phyloP scores from a whole-genome alignment of 1,139 yeast genomes.

The Debaryomyces nepalensis region DNA sequence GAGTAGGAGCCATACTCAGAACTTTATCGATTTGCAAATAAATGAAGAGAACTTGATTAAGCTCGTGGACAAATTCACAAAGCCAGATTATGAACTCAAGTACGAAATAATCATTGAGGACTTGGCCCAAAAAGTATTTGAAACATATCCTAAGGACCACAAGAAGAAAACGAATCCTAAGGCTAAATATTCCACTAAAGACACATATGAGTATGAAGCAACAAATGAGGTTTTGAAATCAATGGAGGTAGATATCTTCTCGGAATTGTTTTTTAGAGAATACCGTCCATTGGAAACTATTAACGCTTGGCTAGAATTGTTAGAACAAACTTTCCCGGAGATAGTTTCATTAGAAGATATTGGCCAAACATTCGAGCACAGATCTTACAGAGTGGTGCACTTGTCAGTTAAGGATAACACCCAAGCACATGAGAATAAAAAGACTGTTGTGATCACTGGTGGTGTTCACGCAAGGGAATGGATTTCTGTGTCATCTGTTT shows the following conservation, averaged over 20 bases:
- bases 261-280: slow-evolving; percentile 65
- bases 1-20: slow-evolving; percentile 32
- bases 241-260: slow-evolving; percentile 26
- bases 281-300: slow-evolving; percentile 73
- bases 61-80: slow-evolving; percentile 27
- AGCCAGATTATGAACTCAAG: slow-evolving; percentile 17
- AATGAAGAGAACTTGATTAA: slow-evolving; percentile 26
- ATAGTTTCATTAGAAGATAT: slow-evolving; percentile 62
- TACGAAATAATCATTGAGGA: slow-evolving; percentile 55
- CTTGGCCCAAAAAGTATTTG: slow-evolving; percentile 58
- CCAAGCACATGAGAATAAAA: slow-evolving; percentile 52
- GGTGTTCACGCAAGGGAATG: slow-evolving; percentile 93
- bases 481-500: slow-evolving; percentile 75
- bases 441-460: slow-evolving; percentile 77
- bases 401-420: slow-evolving; percentile 51
- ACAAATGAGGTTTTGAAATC: slow-evolving; percentile 27
- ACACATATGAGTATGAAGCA: slow-evolving; percentile 20
- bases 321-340: slow-evolving; percentile 60
- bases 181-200: slow-evolving; percentile 15
- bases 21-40: slow-evolving; percentile 43
- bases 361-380: slow-evolving; percentile 76
- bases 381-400: slow-evolving; percentile 70
- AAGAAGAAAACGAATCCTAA: slow-evolving; percentile 12
- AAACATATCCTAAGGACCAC: slow-evolving; percentile 51
- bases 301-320: slow-evolving; percentile 68